Evolutionary conservation across 768 basidiomycete species (phyloP).

Genomic region (Crassisporium funariophilum): DNA sequence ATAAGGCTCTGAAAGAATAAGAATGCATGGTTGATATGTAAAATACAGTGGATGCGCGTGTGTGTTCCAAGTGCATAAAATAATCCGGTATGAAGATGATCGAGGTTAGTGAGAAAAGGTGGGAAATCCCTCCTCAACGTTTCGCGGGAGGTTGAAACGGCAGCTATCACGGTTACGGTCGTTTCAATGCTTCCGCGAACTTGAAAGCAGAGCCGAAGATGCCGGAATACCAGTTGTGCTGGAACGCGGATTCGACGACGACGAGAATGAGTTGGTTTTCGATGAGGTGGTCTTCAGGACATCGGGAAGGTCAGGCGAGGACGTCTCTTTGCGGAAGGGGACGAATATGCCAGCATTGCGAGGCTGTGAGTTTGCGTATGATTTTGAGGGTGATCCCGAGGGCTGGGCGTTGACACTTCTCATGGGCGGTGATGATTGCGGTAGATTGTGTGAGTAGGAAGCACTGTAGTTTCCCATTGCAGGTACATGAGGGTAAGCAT

Average conservation of each 20-base stretch:
- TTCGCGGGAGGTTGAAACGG: no score
- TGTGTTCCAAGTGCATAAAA: no score
- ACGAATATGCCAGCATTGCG: slow-evolving; percentile 14
- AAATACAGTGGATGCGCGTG: no score
- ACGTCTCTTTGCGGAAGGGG: slow-evolving; percentile 17
- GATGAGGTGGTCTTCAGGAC: slow-evolving; percentile 12
- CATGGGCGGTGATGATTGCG: slow-evolving; percentile 2
- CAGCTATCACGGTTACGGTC: not conserved
- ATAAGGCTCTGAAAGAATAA: no score
- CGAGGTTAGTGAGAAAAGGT: no score
- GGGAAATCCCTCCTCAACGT: no score
- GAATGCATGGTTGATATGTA: no score
- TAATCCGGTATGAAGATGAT: no score
- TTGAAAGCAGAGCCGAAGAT: slow-evolving; percentile 6
- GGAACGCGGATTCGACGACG: not conserved
- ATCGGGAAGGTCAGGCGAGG: slow-evolving; percentile 20
- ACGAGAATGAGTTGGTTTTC: not conserved
- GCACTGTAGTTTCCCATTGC: slow-evolving; percentile 4
- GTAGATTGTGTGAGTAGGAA: slow-evolving; percentile 2
- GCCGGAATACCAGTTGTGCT: slow-evolving; percentile 2
- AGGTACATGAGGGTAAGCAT: slow-evolving; percentile 15
- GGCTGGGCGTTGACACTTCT: slow-evolving; percentile 3
- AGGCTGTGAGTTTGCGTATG: slow-evolving; percentile 6
- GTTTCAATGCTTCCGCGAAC: slow-evolving; percentile 7
- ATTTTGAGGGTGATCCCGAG: slow-evolving; percentile 5